Percentiles rank a stretch among this genome's conserved stretches.
These are phyloP conservation scores for Phaeoacremonium minimum DNA, from an alignment of 2,329 filamentous ascomycete genomes.

Conservation along the genomic window DNA sequence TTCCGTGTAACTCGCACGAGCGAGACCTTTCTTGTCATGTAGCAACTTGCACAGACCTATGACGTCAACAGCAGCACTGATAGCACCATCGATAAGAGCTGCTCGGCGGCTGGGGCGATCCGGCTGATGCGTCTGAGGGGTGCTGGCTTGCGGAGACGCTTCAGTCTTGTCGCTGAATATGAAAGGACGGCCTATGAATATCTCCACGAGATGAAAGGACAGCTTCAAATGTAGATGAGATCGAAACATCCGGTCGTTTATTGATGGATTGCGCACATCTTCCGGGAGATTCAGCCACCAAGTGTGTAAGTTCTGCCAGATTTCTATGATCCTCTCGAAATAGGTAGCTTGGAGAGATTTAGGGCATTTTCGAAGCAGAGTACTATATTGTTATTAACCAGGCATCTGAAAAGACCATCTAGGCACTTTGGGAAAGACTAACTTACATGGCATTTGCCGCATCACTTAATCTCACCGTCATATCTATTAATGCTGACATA, in stretches of 20 bases:
- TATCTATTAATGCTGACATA: conserved; percentile 10
- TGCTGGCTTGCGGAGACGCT: conserved; percentile 1
- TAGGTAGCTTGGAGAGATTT: conserved; percentile 32
- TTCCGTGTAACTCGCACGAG: conserved; percentile 50
- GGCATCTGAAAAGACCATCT: no score
- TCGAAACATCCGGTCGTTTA: conserved; percentile 35
- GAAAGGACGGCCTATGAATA: conserved; percentile 50
- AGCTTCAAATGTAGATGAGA: conserved; percentile 46
- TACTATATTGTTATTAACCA: no score
- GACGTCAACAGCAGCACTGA: conserved; percentile 46
- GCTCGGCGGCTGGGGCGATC: conserved; percentile 8
- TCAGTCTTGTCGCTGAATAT: conserved; percentile 30
- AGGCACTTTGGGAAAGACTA: neutral
- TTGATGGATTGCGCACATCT: conserved; percentile 32
- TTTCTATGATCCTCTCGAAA: conserved; percentile 29
- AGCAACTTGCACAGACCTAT: conserved; percentile 45
- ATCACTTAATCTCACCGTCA: conserved; percentile 32
- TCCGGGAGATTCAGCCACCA: conserved; percentile 35
- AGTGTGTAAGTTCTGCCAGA: conserved; percentile 30
- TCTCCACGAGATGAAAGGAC: conserved; percentile 47
- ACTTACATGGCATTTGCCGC: conserved; percentile 33
- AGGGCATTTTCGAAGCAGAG: conserved; percentile 28
- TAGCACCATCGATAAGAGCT: conserved; percentile 43
- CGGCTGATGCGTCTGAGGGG: neutral
- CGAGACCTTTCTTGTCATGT: conserved; percentile 45